phyloP scores from a whole-genome alignment of 1,139 yeast genomes.

The Suhomyces yuchorum region DNA sequence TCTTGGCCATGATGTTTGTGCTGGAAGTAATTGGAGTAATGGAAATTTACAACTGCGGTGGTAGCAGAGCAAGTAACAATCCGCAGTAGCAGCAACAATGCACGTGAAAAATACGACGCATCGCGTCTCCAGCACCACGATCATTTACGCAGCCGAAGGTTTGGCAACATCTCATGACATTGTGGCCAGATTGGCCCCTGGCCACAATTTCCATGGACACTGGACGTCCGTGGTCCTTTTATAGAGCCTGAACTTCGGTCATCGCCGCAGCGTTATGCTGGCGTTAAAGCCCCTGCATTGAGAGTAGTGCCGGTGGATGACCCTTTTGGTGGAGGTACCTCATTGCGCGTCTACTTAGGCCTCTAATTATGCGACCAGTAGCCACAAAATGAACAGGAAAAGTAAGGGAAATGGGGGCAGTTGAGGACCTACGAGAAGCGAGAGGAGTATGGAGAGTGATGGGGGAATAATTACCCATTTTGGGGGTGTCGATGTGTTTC shows the following conservation, averaged over 20 bases:
- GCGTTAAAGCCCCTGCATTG: not conserved
- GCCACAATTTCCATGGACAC: too few species aligned
- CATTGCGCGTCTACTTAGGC: too few species aligned
- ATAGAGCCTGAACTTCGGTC: not conserved
- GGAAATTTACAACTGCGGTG: not conserved
- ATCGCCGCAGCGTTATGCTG: not conserved
- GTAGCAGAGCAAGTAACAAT: not conserved
- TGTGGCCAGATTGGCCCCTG: not conserved
- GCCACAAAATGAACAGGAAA: not conserved
- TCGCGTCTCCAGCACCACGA: not conserved
- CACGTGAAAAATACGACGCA: not conserved
- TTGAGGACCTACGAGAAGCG: not conserved
- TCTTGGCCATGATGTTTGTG: slow-evolving; percentile 7
- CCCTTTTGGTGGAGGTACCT: not conserved
- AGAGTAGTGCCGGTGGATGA: not conserved
- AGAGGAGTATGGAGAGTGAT: too few species aligned
- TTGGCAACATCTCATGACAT: not conserved
- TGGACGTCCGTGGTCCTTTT: not conserved
- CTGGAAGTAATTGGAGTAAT: not conserved
- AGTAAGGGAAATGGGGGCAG: not conserved
- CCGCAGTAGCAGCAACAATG: not conserved
- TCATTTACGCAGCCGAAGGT: not conserved
- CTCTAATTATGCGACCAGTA: not conserved
- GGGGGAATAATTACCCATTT: too few species aligned
- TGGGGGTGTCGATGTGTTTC: too few species aligned